A percentile compares a stretch with the other conserved stretches of the same genome.
phyloP scores from a whole-genome alignment of 805 yeast genomes.

The Yarrowia sp. region DNA sequence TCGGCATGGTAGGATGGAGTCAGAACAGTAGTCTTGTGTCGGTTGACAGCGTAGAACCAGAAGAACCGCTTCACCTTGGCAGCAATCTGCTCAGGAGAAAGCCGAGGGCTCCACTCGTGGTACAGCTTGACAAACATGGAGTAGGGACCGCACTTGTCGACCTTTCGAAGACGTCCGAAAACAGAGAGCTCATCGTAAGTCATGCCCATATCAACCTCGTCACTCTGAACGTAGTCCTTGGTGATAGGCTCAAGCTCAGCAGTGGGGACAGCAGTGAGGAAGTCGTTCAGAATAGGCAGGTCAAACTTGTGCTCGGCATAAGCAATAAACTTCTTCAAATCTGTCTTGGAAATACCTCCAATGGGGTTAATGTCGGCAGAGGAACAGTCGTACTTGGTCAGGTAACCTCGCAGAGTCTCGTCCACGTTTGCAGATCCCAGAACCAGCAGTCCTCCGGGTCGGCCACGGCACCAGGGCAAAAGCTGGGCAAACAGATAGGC shows the following conservation, averaged over 20 bases:
- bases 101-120: slow-evolving; percentile 86
- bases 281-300: slow-evolving; percentile 71
- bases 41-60: slow-evolving; percentile 88
- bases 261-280: slow-evolving; percentile 90
- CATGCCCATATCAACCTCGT: slow-evolving; percentile 98
- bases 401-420: slow-evolving; percentile 90
- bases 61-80: slow-evolving; percentile 89
- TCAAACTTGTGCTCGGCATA: slow-evolving; percentile 71
- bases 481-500: slow-evolving; percentile 91
- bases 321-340: slow-evolving; percentile 76
- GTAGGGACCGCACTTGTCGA: slow-evolving; percentile 93
- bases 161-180: slow-evolving; percentile 87
- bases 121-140: slow-evolving; percentile 87
- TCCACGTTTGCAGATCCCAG: slow-evolving; percentile 97
- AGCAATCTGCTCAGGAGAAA: slow-evolving; percentile 81
- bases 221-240: slow-evolving; percentile 86
- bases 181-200: slow-evolving; percentile 89
- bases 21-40: slow-evolving; percentile 96
- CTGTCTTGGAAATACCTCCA: slow-evolving; percentile 97
- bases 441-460: slow-evolving; percentile 77
- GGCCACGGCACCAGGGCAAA: slow-evolving; percentile 88
- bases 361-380: slow-evolving; percentile 97
- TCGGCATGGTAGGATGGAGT: slow-evolving; percentile 98
- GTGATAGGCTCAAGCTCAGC: slow-evolving; percentile 98
- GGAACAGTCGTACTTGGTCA: slow-evolving; percentile 96